These are phyloP conservation scores for Strobilomyces confusus DNA, from an alignment of 768 basidiomycete genomes.

Conservation along the genomic window DNA sequence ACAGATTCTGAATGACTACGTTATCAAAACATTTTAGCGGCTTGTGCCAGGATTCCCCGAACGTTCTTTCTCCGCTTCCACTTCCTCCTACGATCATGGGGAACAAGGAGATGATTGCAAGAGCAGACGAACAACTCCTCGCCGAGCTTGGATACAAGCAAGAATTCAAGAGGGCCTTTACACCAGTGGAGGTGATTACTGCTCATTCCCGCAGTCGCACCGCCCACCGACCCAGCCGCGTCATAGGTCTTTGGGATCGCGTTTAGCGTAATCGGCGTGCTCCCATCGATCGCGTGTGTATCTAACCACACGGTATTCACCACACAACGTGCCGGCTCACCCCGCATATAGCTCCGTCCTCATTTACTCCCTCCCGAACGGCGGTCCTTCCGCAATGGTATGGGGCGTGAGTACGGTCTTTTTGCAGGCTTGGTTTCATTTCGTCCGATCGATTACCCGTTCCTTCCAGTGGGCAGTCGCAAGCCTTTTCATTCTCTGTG, in stretches of 20 bases:
- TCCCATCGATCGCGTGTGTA: conserved; percentile 58
- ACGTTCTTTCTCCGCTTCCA: not conserved
- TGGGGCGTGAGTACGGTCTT: conserved; percentile 36
- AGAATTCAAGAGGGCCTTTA: conserved; percentile 37
- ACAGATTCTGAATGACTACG: not conserved
- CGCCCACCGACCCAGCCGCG: not conserved
- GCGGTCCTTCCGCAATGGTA: conserved; percentile 45
- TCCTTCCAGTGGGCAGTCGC: conserved; percentile 35
- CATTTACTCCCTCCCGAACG: conserved; percentile 46
- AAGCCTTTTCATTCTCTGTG: conserved; percentile 35
- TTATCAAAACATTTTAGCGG: not conserved
- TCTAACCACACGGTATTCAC: conserved; percentile 13
- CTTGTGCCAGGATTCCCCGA: not conserved
- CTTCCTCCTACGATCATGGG: conserved; percentile 12
- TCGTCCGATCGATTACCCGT: not conserved
- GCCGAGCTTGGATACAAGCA: conserved; percentile 37
- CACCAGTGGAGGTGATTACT: conserved; percentile 28
- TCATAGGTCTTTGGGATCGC: conserved; percentile 64
- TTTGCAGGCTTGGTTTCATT: not conserved
- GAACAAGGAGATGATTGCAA: conserved; percentile 1
- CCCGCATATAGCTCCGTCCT: conserved; percentile 39
- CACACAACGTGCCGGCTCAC: not conserved
- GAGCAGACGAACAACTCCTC: conserved; percentile 31
- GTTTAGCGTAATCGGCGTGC: conserved; percentile 67
- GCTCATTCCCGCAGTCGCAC: too few relatives aligned